These are phyloP conservation scores for Mallotus nudiflorus DNA, from an alignment of 345 rosid genomes.

Conservation along the genomic window DNA sequence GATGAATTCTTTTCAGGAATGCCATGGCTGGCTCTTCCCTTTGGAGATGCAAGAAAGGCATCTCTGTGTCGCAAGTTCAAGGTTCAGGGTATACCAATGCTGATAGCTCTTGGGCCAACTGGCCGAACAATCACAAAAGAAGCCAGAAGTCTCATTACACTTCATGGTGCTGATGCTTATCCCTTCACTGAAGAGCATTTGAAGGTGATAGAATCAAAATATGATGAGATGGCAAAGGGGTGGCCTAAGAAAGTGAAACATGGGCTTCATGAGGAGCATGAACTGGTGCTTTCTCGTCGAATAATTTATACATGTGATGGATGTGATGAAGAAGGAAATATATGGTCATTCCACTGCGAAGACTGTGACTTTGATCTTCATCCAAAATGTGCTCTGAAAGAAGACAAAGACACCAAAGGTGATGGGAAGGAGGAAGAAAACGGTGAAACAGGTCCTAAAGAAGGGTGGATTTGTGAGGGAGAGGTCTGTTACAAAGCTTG, in stretches of 20 bases:
- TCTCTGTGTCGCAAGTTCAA: slow-evolving; percentile 36
- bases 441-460: slow-evolving; percentile 21
- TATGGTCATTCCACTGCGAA: slow-evolving; percentile 56
- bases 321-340: slow-evolving; percentile 39
- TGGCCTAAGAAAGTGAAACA: slow-evolving; percentile 73
- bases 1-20: slow-evolving; percentile 31
- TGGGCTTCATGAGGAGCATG: slow-evolving; percentile 62
- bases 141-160: slow-evolving; percentile 26
- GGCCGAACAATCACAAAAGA: slow-evolving; percentile 37
- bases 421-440: slow-evolving; percentile 14
- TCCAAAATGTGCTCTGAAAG: slow-evolving; percentile 50
- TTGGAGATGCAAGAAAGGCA: slow-evolving; percentile 36
- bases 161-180: slow-evolving; percentile 41
- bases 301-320: slow-evolving; percentile 36
- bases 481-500: slow-evolving; percentile 51
- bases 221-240: slow-evolving; percentile 57
- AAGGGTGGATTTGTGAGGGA: slow-evolving; percentile 64
- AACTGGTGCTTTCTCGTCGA: slow-evolving; percentile 48
- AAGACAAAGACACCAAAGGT: slow-evolving; percentile 15
- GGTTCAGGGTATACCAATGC: slow-evolving; percentile 39
- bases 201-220: slow-evolving; percentile 30
- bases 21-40: slow-evolving; percentile 53
- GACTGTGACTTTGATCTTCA: slow-evolving; percentile 75
- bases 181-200: slow-evolving; percentile 39
- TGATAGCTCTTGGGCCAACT: slow-evolving; percentile 37